Evolutionary conservation across 2,329 filamentous ascomycete genomes (phyloP), one percentile per base, ranked within the genome.

Genomic region (Verticillium tricorpus): DNA sequence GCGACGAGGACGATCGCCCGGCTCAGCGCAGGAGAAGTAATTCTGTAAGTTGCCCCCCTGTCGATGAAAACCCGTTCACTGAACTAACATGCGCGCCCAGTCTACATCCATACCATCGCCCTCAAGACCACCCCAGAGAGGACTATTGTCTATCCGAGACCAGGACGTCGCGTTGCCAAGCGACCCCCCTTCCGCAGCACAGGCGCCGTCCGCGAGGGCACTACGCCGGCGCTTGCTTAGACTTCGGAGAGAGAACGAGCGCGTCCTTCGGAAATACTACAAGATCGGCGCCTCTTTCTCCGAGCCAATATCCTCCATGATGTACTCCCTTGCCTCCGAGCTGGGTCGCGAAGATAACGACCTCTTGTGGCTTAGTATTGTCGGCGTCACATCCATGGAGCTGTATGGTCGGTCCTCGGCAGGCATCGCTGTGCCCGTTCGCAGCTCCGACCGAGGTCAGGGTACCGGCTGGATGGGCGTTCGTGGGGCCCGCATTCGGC

Each of bases 281-380:
- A 85, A 87, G 32, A 84, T 92, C 34, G 95, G 95, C 50, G 89
- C 91, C 2, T 96, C 93, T 2, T 97, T 96, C 72, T 94, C 94
- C 0, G 95, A 99, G 72, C 95, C 95, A 1, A 91, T 98, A 61
- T 95, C 93, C 0, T 96, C 93, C 0, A 89, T 98, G 78, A 86
- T 97, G 71, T 99, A 98, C 75, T 96, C 93, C 0, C 82, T 99
- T 15, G 95, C 94, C 1, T 97, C 93, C 1, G 95, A 98, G 71
- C 85, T 99, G 7, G 95, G 95, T 65, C 90, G 93, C 60, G 95
- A 98, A 80, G 94, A 98, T 74, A 99, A 98, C 69, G 93, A 99
- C 69, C 82, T 98, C 25, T 82, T 99, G 15, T 99, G 95, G 95
- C 84, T 97, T 62, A 88, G 93, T 6, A 97, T 98, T 70, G 92